These are phyloP conservation scores for Xylaria multiplex DNA, from an alignment of 2,329 filamentous ascomycete species.

Conservation along the genomic window DNA sequence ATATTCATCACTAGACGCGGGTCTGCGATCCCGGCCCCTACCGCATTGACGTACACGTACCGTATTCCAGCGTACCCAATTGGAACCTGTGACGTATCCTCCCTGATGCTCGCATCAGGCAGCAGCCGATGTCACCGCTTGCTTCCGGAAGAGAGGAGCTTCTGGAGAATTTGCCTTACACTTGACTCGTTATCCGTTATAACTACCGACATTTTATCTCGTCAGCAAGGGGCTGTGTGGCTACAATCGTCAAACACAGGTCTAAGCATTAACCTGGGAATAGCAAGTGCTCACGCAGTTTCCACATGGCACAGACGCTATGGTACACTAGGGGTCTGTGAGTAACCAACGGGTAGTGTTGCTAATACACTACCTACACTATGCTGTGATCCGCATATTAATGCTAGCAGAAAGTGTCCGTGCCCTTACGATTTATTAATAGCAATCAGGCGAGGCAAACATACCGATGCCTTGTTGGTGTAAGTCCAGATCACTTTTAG, in stretches of 20 bases:
- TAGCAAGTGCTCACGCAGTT: not conserved
- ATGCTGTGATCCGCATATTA: not conserved
- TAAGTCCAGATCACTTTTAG: not conserved
- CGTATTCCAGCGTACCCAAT: not conserved
- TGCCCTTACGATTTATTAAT: slow-evolving; percentile 18
- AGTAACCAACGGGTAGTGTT: too few relatives aligned
- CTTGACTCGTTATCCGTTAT: too few relatives aligned
- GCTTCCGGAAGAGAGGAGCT: not conserved
- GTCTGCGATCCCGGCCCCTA: too few relatives aligned
- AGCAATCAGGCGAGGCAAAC: slow-evolving; percentile 21
- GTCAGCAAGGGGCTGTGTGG: slow-evolving; percentile 5
- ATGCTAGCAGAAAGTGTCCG: not conserved
- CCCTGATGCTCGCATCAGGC: not conserved
- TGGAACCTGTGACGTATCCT: slow-evolving; percentile 8
- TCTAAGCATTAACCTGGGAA: not conserved
- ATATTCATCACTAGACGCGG: not conserved
- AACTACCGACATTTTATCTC: not conserved
- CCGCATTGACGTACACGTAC: not conserved
- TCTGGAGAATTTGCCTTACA: slow-evolving; percentile 8
- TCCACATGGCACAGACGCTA: slow-evolving; percentile 14
- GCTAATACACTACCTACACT: too few relatives aligned
- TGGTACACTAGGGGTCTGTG: slow-evolving; percentile 3
- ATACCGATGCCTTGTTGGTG: not conserved
- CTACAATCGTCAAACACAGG: not conserved
- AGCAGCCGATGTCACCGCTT: slow-evolving; percentile 6